Evolutionary conservation across 2,329 filamentous ascomycete species (phyloP), one percentile per base, ranked within the genome.

Genomic region (Fusarium pseudoanthophilum): DNA sequence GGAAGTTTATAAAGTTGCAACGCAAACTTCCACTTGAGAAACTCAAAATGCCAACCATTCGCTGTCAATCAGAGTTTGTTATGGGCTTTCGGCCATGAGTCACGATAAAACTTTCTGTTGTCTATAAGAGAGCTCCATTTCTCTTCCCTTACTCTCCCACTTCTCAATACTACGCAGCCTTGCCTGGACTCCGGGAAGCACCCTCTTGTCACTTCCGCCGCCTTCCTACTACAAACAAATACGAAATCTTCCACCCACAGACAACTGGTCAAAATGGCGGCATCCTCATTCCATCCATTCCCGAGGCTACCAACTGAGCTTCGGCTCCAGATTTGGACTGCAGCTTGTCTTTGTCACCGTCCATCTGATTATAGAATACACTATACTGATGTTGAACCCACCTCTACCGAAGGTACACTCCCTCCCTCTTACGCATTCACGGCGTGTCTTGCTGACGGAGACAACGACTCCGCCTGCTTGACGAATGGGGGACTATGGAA

Each of bases 401-500:
- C 10, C 4, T 30, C 14, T 26, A 26, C 16, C 16, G 7, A 18
- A 26, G 4, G 11, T 16, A 45, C 18, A 4, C 24, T 7, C 4
- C 20, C 42, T 1, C 10, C 16, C 24, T 45, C 42, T 6, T 4
- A 0, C 24, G 7, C 5, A 8, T 11, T 45, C 24, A 14, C 3
- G 4, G 24, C 42, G 24, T 3, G 42, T 4, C 24, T 45, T 26
- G 42, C 42, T 9, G 24, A 26, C 1, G 42, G 42, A 18, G 42
- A 45, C 16, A 26, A 45, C 1, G 11, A 13, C 24, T 45, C 42
- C 11, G 24, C 24, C 16, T 45, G 42, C 42, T 45, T 45, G 24
- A 26, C 11, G 7, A 14, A 13, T 45, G 24, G 42, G 16, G 64
- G 34, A 15, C 6, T 71, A 20, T 69, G 67, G 67, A 52, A 3